Evolutionary conservation across 352 stramenopile genomes (phyloP).

Genomic region (Phytophthora palmivora): DNA sequence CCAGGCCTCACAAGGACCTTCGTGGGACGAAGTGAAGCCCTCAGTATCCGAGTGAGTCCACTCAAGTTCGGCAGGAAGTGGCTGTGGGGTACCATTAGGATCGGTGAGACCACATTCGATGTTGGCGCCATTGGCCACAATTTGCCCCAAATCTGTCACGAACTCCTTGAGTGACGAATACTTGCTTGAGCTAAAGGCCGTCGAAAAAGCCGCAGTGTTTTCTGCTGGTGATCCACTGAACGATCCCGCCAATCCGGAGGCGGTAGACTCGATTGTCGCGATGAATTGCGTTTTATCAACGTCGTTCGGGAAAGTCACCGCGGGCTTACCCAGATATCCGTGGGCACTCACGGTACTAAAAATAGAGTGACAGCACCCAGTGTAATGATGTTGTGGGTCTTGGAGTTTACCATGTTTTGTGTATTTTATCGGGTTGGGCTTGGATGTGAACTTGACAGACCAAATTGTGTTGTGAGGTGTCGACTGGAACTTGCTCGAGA

Average conservation of each 20-base stretch:
- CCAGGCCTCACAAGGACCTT: slow-evolving; percentile 57
- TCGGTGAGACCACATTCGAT: slow-evolving; percentile 40
- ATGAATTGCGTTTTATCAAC: slow-evolving; percentile 50
- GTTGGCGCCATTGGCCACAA: slow-evolving; percentile 26
- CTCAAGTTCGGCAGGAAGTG: slow-evolving; percentile 38
- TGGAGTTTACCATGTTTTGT: slow-evolving; percentile 18
- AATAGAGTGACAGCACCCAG: slow-evolving; percentile 14
- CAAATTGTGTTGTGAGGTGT: slow-evolving; percentile 34
- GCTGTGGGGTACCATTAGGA: slow-evolving; percentile 31
- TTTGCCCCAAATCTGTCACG: slow-evolving; percentile 25
- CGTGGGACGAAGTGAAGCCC: slow-evolving; percentile 44
- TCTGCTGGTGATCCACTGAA: slow-evolving; percentile 32
- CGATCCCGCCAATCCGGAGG: slow-evolving; percentile 34
- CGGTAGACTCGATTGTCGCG: slow-evolving; percentile 43
- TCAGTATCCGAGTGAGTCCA: slow-evolving; percentile 44
- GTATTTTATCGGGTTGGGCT: neutral
- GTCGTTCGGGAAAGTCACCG: slow-evolving; percentile 30
- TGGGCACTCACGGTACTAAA: slow-evolving; percentile 35
- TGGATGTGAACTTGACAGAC: slow-evolving; percentile 18
- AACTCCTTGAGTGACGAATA: slow-evolving; percentile 44
- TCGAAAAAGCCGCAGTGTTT: slow-evolving; percentile 37
- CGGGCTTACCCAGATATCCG: slow-evolving; percentile 41
- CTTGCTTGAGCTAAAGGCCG: slow-evolving; percentile 38
- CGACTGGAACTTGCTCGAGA: neutral
- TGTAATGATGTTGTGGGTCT: slow-evolving; percentile 11